A percentile compares a stretch with the other conserved stretches of the same genome.
Evolutionary conservation across 2,329 filamentous ascomycete species (phyloP).

Genomic region (Endothia cerciana): DNA sequence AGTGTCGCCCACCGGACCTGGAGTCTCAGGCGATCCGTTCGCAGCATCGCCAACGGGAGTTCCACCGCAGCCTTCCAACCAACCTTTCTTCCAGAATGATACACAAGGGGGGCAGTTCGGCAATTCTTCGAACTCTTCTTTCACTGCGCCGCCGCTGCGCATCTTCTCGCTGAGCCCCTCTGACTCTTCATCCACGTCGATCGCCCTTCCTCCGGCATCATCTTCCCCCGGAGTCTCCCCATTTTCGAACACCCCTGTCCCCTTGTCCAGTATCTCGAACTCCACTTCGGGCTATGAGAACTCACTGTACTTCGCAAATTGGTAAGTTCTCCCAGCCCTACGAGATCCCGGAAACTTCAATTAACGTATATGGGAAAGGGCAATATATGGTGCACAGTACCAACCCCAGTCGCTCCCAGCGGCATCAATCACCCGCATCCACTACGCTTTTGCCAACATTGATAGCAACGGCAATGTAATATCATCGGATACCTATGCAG

Average conservation of each 20-base stretch:
- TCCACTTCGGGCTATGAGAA: constrained; percentile 39
- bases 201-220: background rate
- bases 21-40: background rate
- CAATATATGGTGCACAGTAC: constrained; percentile 51
- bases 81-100: constrained; percentile 9
- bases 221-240: constrained; percentile 6
- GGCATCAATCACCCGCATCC: constrained; percentile 72
- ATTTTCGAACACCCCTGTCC: background rate
- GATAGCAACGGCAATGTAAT: constrained; percentile 48
- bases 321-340: constrained; percentile 42
- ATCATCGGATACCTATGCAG: constrained; percentile 66
- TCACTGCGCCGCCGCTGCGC: background rate
- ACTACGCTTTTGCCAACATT: constrained; percentile 62
- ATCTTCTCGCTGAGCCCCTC: background rate
- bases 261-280: background rate
- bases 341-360: background rate
- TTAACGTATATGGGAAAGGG: constrained; percentile 36
- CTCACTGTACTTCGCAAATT: constrained; percentile 59
- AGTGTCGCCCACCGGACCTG: background rate
- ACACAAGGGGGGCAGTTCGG: background rate
- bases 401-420: constrained; percentile 70
- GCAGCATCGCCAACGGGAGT: background rate
- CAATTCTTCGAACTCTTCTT: constrained; percentile 15
- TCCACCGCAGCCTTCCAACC: background rate
- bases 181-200: constrained; percentile 15